Conservation (phyloP, 768 basidiomycete genomes). For the Asterophora parasitica region DNA sequence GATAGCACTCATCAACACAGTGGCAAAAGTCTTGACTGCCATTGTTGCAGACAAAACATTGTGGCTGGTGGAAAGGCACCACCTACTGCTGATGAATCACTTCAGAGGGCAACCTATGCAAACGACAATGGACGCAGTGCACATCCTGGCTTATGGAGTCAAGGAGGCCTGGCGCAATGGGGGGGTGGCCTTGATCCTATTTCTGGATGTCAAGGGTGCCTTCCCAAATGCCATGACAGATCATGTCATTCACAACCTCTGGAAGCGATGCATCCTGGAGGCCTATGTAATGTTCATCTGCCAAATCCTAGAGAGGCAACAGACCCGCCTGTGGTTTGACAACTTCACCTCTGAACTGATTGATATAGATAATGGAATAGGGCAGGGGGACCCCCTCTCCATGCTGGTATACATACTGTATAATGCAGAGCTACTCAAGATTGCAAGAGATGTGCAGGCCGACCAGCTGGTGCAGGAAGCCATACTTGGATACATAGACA, state of each 20-base stretch:
- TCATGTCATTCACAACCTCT: constrained; percentile 20
- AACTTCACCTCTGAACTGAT: constrained; percentile 19
- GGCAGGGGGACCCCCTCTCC: constrained; percentile 15
- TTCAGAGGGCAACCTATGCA: constrained; percentile 24
- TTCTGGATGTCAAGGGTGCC: constrained; percentile 25
- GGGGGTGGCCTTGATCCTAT: constrained; percentile 21
- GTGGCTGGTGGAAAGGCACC: constrained; percentile 7
- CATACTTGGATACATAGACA: no score
- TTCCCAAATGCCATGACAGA: constrained; percentile 21
- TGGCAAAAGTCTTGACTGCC: constrained; percentile 16
- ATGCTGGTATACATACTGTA: constrained; percentile 21
- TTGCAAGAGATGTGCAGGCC: constrained; percentile 1
- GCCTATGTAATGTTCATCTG: constrained; percentile 12
- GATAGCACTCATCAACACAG: constrained; percentile 25
- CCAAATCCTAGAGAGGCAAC: constrained; percentile 13
- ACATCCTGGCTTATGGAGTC: constrained; percentile 25
- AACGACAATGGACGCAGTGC: constrained; percentile 28
- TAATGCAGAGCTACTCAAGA: constrained; percentile 17
- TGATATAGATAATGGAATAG: constrained; percentile 17
- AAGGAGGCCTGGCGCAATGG: constrained; percentile 29
- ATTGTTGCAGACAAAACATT: constrained; percentile 19
- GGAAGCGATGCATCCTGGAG: constrained; percentile 18
- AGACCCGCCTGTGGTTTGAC: constrained; percentile 23
- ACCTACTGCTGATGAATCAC: constrained; percentile 22
- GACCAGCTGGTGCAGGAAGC: no score